phyloP scores from a whole-genome alignment of 352 stramenopile genomes.

The Phytophthora colocasiae region DNA sequence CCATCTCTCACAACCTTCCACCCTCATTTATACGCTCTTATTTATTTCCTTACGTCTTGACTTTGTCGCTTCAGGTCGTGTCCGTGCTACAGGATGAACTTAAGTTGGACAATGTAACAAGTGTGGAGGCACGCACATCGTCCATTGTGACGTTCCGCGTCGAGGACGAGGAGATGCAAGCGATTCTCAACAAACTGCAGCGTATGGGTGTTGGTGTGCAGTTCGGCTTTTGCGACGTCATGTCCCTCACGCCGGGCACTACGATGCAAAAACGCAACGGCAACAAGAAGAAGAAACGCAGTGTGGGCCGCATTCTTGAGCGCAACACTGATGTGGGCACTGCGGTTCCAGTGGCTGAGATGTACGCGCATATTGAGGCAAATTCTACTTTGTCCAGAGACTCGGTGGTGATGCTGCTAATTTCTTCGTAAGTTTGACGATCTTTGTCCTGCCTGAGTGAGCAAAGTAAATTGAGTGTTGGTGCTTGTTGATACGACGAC shows the following conservation, averaged over 20 bases:
- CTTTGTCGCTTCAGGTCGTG: conserved; percentile 54
- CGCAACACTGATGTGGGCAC: conserved; percentile 84
- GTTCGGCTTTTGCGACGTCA: conserved; percentile 90
- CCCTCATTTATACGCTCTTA: neutral
- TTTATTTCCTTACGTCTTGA: neutral
- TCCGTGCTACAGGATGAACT: conserved; percentile 83
- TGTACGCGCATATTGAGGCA: conserved; percentile 87
- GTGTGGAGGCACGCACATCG: conserved; percentile 84
- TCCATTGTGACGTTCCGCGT: conserved; percentile 89
- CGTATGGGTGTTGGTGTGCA: conserved; percentile 83
- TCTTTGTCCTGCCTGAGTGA: conserved; percentile 1
- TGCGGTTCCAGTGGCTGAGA: conserved; percentile 85
- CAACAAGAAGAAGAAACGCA: conserved; percentile 63
- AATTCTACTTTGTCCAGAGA: conserved; percentile 84
- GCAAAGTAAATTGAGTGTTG: neutral
- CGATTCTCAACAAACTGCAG: conserved; percentile 84
- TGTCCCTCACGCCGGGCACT: conserved; percentile 86
- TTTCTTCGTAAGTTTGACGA: conserved; percentile 68
- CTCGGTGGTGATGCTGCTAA: conserved; percentile 87
- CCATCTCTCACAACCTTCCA: neutral
- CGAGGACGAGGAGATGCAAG: conserved; percentile 86
- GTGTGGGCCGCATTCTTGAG: conserved; percentile 73
- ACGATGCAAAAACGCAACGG: conserved; percentile 68
- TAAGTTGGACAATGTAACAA: conserved; percentile 86
- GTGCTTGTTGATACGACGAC: conserved; percentile 2